Conservation (phyloP, 2,329 filamentous ascomycete genomes). For the Neocucurbitaria cava region DNA sequence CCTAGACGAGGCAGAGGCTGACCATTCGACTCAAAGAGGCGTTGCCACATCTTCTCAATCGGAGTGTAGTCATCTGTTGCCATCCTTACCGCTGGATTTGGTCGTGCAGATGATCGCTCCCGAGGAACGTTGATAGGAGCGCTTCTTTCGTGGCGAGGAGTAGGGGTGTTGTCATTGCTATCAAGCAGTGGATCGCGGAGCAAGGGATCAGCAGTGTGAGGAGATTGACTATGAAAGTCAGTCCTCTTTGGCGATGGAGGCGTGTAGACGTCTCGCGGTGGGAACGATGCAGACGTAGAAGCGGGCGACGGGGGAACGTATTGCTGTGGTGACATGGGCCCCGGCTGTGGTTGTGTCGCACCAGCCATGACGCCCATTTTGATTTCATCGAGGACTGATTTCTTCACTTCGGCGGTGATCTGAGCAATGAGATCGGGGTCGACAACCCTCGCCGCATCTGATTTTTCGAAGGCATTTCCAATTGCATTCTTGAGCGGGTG, state of each 20-base stretch:
- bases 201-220: slow-evolving; percentile 46
- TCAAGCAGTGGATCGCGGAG: slow-evolving; percentile 40
- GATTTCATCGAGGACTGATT: slow-evolving; percentile 53
- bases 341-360: slow-evolving; percentile 39
- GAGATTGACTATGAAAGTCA: slow-evolving; percentile 39
- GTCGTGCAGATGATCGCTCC: slow-evolving; percentile 33
- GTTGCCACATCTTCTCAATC: slow-evolving; percentile 76
- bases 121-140: slow-evolving; percentile 34
- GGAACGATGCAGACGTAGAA: slow-evolving; percentile 57
- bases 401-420: slow-evolving; percentile 65
- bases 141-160: slow-evolving; percentile 33
- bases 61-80: slow-evolving; percentile 48
- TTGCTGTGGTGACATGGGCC: slow-evolving; percentile 44
- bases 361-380: slow-evolving; percentile 51
- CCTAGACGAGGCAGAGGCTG: slow-evolving; percentile 71
- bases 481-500: slow-evolving; percentile 65
- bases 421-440: slow-evolving; percentile 67
- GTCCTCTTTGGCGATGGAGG: slow-evolving; percentile 60
- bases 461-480: slow-evolving; percentile 61
- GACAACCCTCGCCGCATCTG: slow-evolving; percentile 58
- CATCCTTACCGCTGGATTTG: slow-evolving; percentile 36
- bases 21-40: slow-evolving; percentile 72
- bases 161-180: slow-evolving; percentile 39
- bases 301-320: slow-evolving; percentile 51
- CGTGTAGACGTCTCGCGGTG: slow-evolving; percentile 59